Percentiles rank a stretch among this genome's conserved stretches.
These are phyloP conservation scores for Aspergillus fischeri DNA, from an alignment of 2,329 filamentous ascomycete species.

Conservation along the genomic window DNA sequence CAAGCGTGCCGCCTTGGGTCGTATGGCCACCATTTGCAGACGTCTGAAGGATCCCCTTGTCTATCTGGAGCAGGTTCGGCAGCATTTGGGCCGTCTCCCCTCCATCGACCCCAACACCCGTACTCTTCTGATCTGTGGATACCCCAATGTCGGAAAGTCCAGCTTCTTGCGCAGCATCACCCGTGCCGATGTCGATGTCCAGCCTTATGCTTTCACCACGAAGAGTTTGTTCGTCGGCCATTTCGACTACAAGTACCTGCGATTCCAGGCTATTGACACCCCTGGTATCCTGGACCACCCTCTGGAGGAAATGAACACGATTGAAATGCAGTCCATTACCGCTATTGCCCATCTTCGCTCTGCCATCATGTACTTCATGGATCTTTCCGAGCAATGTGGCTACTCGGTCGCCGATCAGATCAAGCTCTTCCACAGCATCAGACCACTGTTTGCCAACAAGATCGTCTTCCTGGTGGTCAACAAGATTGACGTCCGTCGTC, in stretches of 20 bases:
- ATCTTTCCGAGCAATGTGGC: slow-evolving; percentile 92
- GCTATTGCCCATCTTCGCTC: slow-evolving; percentile 95
- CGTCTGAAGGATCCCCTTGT: slow-evolving; percentile 89
- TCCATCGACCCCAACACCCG: slow-evolving; percentile 98
- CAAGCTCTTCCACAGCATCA: slow-evolving; percentile 92
- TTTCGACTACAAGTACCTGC: slow-evolving; percentile 92
- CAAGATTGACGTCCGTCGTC: slow-evolving; percentile 90
- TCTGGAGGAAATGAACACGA: slow-evolving; percentile 99
- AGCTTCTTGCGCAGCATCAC: slow-evolving; percentile 92
- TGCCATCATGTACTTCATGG: slow-evolving; percentile 97
- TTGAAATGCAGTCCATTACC: slow-evolving; percentile 98
- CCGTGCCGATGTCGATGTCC: slow-evolving; percentile 90
- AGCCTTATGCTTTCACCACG: slow-evolving; percentile 97
- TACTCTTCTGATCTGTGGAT: slow-evolving; percentile 93
- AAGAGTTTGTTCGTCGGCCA: slow-evolving; percentile 97
- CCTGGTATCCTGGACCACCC: slow-evolving; percentile 98
- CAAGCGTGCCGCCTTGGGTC: slow-evolving; percentile 90
- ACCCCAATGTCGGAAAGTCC: slow-evolving; percentile 96
- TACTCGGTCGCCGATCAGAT: slow-evolving; percentile 93
- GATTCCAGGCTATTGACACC: slow-evolving; percentile 92
- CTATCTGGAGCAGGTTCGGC: slow-evolving; percentile 93
- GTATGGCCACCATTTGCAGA: slow-evolving; percentile 97
- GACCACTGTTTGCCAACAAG: slow-evolving; percentile 95
- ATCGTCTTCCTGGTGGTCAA: slow-evolving; percentile 95
- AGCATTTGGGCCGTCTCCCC: slow-evolving; percentile 94